Conservation (phyloP, 345 rosid genomes). For the Aquilaria sinensis region DNA sequence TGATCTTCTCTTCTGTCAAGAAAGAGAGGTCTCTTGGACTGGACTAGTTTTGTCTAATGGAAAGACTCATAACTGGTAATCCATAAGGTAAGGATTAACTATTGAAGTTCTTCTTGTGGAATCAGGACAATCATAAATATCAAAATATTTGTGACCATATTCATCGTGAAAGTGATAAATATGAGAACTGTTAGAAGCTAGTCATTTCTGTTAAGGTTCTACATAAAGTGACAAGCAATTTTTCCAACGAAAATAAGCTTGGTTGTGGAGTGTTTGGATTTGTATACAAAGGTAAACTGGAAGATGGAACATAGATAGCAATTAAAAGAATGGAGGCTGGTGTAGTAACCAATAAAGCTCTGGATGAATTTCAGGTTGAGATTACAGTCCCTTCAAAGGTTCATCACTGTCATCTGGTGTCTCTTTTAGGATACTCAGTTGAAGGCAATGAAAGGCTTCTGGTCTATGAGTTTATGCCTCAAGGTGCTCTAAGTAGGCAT, state of each 20-base stretch:
- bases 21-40: too few species aligned
- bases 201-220: slow-evolving; percentile 42
- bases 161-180: too few species aligned
- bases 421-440: slow-evolving; percentile 36
- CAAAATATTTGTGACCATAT: too few species aligned
- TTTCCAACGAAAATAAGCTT: slow-evolving; percentile 34
- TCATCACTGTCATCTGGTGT: slow-evolving; percentile 43
- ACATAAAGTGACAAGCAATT: slow-evolving; percentile 37
- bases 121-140: too few species aligned
- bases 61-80: too few species aligned
- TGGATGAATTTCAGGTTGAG: slow-evolving; percentile 43
- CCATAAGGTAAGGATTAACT: too few species aligned
- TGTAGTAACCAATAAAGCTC: slow-evolving; percentile 24
- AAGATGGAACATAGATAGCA: slow-evolving; percentile 46
- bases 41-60: too few species aligned
- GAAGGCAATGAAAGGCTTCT: slow-evolving; percentile 44
- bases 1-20: too few species aligned
- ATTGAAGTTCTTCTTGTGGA: too few species aligned
- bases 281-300: slow-evolving; percentile 49
- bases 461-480: slow-evolving; percentile 48
- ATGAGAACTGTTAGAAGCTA: too few species aligned
- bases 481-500: slow-evolving; percentile 46
- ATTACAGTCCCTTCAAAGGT: slow-evolving; percentile 42
- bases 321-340: slow-evolving; percentile 53
- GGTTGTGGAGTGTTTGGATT: slow-evolving; percentile 51